Evolutionary conservation across 768 basidiomycete species (phyloP).

Genomic region (Boletus tomentosulus): DNA sequence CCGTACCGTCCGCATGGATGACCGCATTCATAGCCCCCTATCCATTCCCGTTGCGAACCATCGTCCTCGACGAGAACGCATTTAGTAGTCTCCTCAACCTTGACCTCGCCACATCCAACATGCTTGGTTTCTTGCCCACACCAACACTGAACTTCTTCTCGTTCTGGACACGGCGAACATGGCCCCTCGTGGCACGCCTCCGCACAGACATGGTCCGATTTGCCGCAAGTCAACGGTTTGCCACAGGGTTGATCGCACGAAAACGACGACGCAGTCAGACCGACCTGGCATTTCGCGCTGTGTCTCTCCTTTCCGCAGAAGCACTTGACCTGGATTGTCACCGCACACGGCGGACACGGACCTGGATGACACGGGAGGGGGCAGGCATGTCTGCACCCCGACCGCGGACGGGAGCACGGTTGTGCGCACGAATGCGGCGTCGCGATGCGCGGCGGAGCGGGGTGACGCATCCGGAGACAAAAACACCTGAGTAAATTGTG

Average conservation of each 20-base stretch:
- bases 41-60: conserved; percentile 51
- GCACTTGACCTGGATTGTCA: conserved; percentile 74
- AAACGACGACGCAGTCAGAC: conserved; percentile 31
- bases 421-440: conserved; percentile 77
- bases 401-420: conserved; percentile 58
- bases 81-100: conserved; percentile 34
- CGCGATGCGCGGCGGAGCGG: conserved; percentile 61
- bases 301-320: conserved; percentile 62
- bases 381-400: conserved; percentile 75
- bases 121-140: conserved; percentile 67
- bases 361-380: conserved; percentile 89
- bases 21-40: conserved; percentile 62
- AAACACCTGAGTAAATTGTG: conserved; percentile 60
- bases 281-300: conserved; percentile 41
- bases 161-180: conserved; percentile 61
- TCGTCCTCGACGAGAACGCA: conserved; percentile 25
- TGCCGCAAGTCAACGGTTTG: conserved; percentile 57
- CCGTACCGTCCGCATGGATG: conserved; percentile 54
- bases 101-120: conserved; percentile 66
- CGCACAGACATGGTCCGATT: conserved; percentile 61
- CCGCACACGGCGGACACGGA: conserved; percentile 90
- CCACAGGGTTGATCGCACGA: conserved; percentile 39
- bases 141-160: conserved; percentile 62
- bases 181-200: conserved; percentile 70
- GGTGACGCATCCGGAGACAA: conserved; percentile 71